Evolutionary conservation across 495 filamentous ascomycete genomes (phyloP).

Genomic region (Rostrohypoxylon terebratum): DNA sequence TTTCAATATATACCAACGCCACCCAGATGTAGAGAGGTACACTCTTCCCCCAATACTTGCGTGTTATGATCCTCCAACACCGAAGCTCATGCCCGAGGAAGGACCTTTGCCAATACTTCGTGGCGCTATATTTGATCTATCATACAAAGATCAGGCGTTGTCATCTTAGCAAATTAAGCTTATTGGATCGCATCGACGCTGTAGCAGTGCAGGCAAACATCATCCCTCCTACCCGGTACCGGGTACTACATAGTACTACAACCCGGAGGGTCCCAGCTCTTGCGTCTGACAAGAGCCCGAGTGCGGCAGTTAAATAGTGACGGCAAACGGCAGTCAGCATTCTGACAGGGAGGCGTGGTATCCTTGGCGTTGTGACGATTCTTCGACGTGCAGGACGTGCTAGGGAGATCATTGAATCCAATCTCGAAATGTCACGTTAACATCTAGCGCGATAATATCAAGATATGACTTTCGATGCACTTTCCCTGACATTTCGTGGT

Average conservation of each 20-base stretch:
- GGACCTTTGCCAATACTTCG: background rate
- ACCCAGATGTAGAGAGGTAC: background rate
- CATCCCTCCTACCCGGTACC: slow-evolving; percentile 29
- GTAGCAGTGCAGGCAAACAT: slow-evolving; percentile 34
- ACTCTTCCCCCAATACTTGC: background rate
- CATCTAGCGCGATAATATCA: background rate
- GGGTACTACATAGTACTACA: slow-evolving; percentile 11
- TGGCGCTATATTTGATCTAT: background rate
- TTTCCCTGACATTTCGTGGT: background rate
- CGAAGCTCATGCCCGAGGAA: background rate
- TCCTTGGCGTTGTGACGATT: slow-evolving; percentile 4
- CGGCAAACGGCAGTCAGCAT: slow-evolving; percentile 6
- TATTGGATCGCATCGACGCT: slow-evolving; percentile 16
- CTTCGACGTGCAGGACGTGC: background rate
- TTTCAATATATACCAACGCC: background rate
- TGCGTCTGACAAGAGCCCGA: slow-evolving; percentile 1
- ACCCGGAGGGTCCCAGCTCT: slow-evolving; percentile 1
- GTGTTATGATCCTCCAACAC: background rate
- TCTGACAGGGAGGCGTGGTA: background rate
- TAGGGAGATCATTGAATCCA: background rate
- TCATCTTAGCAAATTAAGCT: slow-evolving; percentile 6
- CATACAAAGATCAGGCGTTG: background rate
- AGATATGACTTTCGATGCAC: background rate
- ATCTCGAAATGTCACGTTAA: background rate
- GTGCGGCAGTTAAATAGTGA: background rate